Percentiles rank a stretch among this genome's conserved stretches.
These are phyloP conservation scores for Macrophomina phaseolina DNA, from an alignment of 2,329 filamentous ascomycete genomes.

Conservation along the genomic window DNA sequence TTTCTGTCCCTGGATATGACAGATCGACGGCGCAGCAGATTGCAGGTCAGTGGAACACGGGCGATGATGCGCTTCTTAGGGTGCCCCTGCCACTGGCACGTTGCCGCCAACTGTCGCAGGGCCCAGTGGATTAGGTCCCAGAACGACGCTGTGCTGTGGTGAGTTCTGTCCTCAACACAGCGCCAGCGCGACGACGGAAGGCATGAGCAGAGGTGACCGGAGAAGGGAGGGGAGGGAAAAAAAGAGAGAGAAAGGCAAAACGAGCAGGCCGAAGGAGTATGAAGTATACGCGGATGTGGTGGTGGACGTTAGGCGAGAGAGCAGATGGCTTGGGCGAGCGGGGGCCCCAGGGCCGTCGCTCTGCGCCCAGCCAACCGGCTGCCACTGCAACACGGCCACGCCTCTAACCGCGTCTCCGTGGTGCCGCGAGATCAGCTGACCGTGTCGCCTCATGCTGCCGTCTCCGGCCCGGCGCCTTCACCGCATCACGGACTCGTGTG, in stretches of 20 bases:
- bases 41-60: not conserved
- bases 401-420: not conserved
- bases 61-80: not conserved
- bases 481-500: no score
- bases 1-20: not conserved
- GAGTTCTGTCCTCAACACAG: not conserved
- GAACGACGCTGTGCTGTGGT: not conserved
- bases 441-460: no score
- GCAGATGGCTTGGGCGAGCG: not conserved
- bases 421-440: conserved; percentile 7
- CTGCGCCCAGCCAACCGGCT: not conserved
- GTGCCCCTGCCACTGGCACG: not conserved
- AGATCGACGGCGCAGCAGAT: not conserved
- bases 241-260: not conserved
- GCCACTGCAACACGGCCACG: not conserved
- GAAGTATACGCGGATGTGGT: not conserved
- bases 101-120: not conserved
- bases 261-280: conserved; percentile 6
- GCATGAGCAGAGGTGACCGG: not conserved
- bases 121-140: not conserved
- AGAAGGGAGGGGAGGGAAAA: not conserved
- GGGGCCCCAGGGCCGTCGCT: not conserved
- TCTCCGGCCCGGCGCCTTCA: no score
- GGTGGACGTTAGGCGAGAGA: not conserved
- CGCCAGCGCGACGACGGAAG: not conserved